Base-by-base conservation (phyloP, 148 eudicot species). In the Hydrangea macrophylla region DNA sequence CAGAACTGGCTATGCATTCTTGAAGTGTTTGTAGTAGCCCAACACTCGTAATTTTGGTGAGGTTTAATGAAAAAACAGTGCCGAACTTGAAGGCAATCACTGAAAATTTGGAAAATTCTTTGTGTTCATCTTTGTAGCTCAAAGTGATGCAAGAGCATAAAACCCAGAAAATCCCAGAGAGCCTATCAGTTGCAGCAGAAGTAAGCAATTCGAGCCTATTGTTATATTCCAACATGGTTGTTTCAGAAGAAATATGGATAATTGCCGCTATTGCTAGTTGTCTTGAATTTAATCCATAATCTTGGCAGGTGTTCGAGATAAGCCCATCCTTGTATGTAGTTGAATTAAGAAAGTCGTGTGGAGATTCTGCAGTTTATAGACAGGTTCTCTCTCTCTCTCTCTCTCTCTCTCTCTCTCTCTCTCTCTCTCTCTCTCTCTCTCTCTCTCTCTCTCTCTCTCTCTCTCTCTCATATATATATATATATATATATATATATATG, bases 151-250 rank as follows among this genome's bases (percentile, higher is more conserved):
- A 76, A 68, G 87, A 82, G 71, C 75, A 68, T 76, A 84, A 76
- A 76, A 89, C 81, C 54, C 81, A 84, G 26, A 88, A 58, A 70
- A 70, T 71, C 76, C 77, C 82, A 1, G 83, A 79, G 56, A 80
- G 84, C 79, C 90, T 94, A 59, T 88, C 87, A 6, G 86, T 86
- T 40, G 76, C 86, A 73, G 95, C 97, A 73, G 90, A 93, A 75
- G 98, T 92, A 81, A 88, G 96, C 69, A 58, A 54, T 35, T 32
- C 58, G n/a, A n/a, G n/a, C n/a, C n/a, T n/a, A n/a, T n/a, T n/a
- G n/a, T 73, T 60, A 11, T 11, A 26, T 18, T 40, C n/a, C 2
- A 55, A 26, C 30, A 15, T 0, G 20, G 11, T 32, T 67, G 15
- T 58, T 45, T 18, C 15, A 20, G 1, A 24, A 23, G 9, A 12